Conservation (phyloP, 345 rosid genomes). For the Fremontodendron californicum region DNA sequence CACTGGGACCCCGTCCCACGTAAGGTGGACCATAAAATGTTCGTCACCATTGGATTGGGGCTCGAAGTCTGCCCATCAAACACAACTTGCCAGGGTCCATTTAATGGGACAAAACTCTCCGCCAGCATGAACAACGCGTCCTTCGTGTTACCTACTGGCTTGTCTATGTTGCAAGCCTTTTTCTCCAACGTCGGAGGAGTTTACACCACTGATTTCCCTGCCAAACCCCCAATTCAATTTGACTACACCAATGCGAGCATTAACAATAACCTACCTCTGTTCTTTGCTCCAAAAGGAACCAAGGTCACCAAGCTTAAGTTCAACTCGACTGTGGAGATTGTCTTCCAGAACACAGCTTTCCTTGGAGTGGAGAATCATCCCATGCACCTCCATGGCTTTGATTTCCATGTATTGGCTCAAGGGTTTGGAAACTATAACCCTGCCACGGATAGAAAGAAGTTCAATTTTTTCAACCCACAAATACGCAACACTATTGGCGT, state of each 20-base stretch:
- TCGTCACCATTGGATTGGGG: slow-evolving; percentile 55
- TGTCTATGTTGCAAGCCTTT: slow-evolving; percentile 66
- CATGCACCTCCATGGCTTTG: slow-evolving; percentile 76
- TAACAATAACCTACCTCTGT: slow-evolving; percentile 22
- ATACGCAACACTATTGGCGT: slow-evolving; percentile 68
- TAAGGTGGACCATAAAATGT: slow-evolving; percentile 64
- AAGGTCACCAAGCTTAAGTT: slow-evolving; percentile 59
- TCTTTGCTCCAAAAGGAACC: slow-evolving; percentile 51
- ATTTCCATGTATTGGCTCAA: slow-evolving; percentile 82
- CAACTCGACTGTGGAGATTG: slow-evolving; percentile 68
- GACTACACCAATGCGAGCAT: slow-evolving; percentile 55
- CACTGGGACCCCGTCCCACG: slow-evolving; percentile 64
- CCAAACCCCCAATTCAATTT: slow-evolving; percentile 50
- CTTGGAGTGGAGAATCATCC: slow-evolving; percentile 69
- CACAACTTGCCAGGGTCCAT: slow-evolving; percentile 49
- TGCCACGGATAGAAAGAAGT: slow-evolving; percentile 36
- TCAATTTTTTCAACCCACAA: slow-evolving; percentile 63
- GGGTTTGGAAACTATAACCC: slow-evolving; percentile 82
- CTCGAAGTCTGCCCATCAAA: slow-evolving; percentile 44
- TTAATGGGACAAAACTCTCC: slow-evolving; percentile 31
- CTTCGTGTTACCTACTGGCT: slow-evolving; percentile 38
- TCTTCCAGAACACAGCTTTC: slow-evolving; percentile 72
- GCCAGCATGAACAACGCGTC: slow-evolving; percentile 85
- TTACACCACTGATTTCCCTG: slow-evolving; percentile 65
- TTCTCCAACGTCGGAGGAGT: slow-evolving; percentile 46